Conservation (phyloP, 495 filamentous ascomycete genomes). For the Podospora comata region DNA sequence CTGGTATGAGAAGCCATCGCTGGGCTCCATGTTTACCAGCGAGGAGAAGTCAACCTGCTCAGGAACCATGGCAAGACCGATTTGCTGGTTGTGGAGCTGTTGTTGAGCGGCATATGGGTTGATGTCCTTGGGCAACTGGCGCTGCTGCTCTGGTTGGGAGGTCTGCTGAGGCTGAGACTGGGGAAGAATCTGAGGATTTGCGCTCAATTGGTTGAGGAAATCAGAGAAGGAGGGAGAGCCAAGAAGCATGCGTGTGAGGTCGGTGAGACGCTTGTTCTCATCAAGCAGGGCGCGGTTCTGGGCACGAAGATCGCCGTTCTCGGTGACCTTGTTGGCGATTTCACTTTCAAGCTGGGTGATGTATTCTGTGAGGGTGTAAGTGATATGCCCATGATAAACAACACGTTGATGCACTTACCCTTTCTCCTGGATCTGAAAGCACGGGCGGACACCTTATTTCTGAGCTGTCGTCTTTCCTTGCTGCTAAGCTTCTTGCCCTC, state of each 20-base stretch:
- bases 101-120: conserved; percentile 58
- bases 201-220: conserved; percentile 72
- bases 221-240: conserved; percentile 80
- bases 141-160: conserved; percentile 40
- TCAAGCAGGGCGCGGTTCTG: conserved; percentile 72
- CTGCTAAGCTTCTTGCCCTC: conserved; percentile 95
- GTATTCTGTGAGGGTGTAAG: conserved; percentile 73
- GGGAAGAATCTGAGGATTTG: conserved; percentile 22
- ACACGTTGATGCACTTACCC: conserved; percentile 56
- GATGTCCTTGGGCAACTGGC: conserved; percentile 59
- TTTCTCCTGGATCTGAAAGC: conserved; percentile 95
- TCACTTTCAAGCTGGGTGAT: conserved; percentile 88
- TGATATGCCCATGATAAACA: not conserved
- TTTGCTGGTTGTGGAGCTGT: conserved; percentile 53
- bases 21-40: conserved; percentile 52
- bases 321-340: conserved; percentile 66
- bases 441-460: conserved; percentile 97
- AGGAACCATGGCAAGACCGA: conserved; percentile 72
- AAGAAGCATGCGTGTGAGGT: conserved; percentile 77
- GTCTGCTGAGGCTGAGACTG: conserved; percentile 34
- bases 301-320: conserved; percentile 65
- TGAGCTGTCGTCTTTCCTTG: conserved; percentile 88
- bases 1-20: conserved; percentile 60
- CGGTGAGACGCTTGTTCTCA: conserved; percentile 74
- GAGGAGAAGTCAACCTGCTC: conserved; percentile 64